phyloP scores from a whole-genome alignment of 352 stramenopile species.

The Saprolegnia parasitica region DNA sequence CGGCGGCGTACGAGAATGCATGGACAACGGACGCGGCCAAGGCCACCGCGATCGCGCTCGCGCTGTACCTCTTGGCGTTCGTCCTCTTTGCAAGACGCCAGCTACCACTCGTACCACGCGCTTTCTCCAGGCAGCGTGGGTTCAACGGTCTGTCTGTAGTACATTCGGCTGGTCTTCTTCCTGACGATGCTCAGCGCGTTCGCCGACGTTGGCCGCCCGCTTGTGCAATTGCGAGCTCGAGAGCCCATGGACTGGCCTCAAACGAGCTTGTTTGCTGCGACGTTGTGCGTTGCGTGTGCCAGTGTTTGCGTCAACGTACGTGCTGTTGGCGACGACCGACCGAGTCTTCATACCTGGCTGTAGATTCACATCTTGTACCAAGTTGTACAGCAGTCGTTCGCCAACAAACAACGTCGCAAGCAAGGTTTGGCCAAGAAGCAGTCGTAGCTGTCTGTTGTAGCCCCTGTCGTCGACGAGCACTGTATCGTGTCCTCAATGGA shows the following conservation, averaged over 20 bases:
- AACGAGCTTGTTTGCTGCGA: neutral
- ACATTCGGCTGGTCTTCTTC: constrained; percentile 16
- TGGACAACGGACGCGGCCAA: constrained; percentile 2
- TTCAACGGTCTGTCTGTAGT: neutral
- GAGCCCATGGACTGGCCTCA: neutral
- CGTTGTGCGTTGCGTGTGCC: neutral
- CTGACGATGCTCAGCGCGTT: neutral
- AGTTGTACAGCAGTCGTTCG: neutral
- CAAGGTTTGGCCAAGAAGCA: neutral
- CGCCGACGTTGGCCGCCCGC: neutral
- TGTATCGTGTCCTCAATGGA: neutral
- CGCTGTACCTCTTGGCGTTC: neutral
- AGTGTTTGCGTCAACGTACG: neutral
- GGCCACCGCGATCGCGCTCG: neutral
- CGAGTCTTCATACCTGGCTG: neutral
- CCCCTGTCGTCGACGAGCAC: neutral
- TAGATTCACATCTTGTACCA: neutral
- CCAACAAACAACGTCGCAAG: neutral
- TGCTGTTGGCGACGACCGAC: neutral
- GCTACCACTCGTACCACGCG: neutral
- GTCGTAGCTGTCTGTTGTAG: neutral
- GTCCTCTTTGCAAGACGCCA: neutral
- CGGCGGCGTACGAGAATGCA: neutral
- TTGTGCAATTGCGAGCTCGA: neutral
- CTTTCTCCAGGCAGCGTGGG: neutral